Evolutionary conservation across 2,329 filamentous ascomycete genomes (phyloP), one percentile per base, ranked within the genome.

Genomic region (Cephalotrichum gorgonifer): DNA sequence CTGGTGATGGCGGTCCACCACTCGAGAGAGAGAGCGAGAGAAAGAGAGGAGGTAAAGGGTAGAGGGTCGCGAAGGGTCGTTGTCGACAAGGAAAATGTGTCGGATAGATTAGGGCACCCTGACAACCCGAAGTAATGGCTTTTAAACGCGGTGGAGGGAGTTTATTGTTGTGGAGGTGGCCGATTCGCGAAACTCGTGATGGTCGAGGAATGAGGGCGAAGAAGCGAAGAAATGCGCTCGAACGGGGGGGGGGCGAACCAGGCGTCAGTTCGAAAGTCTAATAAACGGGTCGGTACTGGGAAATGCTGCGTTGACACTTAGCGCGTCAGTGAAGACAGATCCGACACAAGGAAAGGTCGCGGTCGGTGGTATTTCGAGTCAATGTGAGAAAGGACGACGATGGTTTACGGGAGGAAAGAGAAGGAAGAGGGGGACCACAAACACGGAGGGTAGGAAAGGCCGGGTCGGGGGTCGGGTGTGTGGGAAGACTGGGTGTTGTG

Each of bases 401-500:
- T 43, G 38, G 38, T 38, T 30, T 30, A 25, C 28, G 41, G 41
- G 42, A 38, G 31, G 47, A 49, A 49, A 44, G 28, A 28, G 47
- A 49, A 47, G 33, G 42, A 43, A 44, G 47, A 43, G 42, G 47
- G 39, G 39, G 28, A 33, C 39, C 41, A 47, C 33, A 41, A 46
- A 41, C 45, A 41, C 35, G 17, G 45, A 47, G 41, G 47, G 27
- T 20, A 49, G 47, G 47, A 49, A 48, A 48, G 47, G 17, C 47
- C 47, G 47, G 45, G 33, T 47, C 45, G 45, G 45, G n/a, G n/a
- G n/a, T n/a, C n/a, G n/a, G n/a, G n/a, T n/a, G 45, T 47, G 45
- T 47, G 45, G 41, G 47, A 49, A 35, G 44, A 20, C 41, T 35
- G 39, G 26, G 22, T 17, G 35, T 17, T 47, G 33, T 48, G 46